phyloP scores from a whole-genome alignment of 208 protist species.

The Trypanosoma caninum region DNA sequence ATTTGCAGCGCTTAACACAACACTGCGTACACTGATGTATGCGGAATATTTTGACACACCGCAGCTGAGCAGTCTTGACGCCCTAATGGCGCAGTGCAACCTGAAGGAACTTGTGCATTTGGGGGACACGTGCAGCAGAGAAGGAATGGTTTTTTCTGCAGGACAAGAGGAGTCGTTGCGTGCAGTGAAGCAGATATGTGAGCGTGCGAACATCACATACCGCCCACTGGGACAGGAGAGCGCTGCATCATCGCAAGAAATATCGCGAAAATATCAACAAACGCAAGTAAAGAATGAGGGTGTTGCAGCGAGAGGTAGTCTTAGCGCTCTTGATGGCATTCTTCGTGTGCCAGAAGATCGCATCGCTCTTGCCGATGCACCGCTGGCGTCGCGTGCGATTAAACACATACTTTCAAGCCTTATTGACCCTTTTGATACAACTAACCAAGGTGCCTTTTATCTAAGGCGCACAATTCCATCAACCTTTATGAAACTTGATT shows the following conservation, averaged over 20 bases:
- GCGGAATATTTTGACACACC: constrained; percentile 77
- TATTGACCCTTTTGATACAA: constrained; percentile 64
- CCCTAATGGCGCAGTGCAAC: constrained; percentile 75
- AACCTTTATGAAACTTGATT: constrained; percentile 94
- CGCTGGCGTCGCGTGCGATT: constrained; percentile 54
- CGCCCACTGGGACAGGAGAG: constrained; percentile 11
- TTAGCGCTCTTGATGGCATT: constrained; percentile 55
- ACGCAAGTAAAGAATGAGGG: constrained; percentile 25
- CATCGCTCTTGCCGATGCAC: constrained; percentile 36
- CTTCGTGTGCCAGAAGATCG: constrained; percentile 84
- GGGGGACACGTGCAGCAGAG: constrained; percentile 12
- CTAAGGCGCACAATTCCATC: constrained; percentile 69
- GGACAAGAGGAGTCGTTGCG: constrained; percentile 45
- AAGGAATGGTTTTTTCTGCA: neutral
- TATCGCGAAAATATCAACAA: constrained; percentile 23
- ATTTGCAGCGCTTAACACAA: constrained; percentile 82
- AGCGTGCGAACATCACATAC: constrained; percentile 63
- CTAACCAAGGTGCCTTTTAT: constrained; percentile 77
- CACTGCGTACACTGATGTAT: constrained; percentile 68
- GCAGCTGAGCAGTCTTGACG: constrained; percentile 75
- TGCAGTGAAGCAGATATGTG: constrained; percentile 72
- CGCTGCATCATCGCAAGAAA: constrained; percentile 21
- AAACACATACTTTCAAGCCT: constrained; percentile 47
- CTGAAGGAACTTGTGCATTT: constrained; percentile 72
- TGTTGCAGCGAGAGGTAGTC: neutral